These are phyloP conservation scores for Euphorbia celastroides DNA, from an alignment of 441 rosid genomes.

Conservation along the genomic window DNA sequence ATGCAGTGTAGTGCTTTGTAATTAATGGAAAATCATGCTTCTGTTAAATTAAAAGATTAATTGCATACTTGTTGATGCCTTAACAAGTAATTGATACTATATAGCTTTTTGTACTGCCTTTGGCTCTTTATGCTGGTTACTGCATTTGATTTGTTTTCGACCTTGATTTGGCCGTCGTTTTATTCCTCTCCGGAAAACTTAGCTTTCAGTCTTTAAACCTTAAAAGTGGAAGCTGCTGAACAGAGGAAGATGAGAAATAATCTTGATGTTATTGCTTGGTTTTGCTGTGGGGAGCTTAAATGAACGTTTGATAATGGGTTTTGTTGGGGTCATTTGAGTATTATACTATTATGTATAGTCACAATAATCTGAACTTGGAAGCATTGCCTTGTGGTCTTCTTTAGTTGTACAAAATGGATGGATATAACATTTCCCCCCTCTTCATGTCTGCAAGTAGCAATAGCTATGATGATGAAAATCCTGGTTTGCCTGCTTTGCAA, in stretches of 20 bases:
- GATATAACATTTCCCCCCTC: not conserved
- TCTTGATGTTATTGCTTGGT: not conserved
- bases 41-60: not conserved
- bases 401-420: not conserved
- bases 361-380: not conserved
- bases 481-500: not conserved
- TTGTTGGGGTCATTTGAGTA: not conserved
- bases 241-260: not conserved
- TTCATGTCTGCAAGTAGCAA: not conserved
- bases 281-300: not conserved
- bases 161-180: not conserved
- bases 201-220: not conserved
- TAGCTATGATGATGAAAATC: not conserved
- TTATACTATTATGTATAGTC: not conserved
- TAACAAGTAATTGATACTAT: not conserved
- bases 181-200: not conserved
- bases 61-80: slow-evolving; percentile 2
- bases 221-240: not conserved
- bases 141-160: not conserved
- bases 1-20: not conserved
- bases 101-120: not conserved
- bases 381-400: not conserved
- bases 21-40: not conserved
- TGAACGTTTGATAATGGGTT: not conserved
- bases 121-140: not conserved